phyloP scores from a whole-genome alignment of 2,329 filamentous ascomycete species.

The Colletotrichum lentis region DNA sequence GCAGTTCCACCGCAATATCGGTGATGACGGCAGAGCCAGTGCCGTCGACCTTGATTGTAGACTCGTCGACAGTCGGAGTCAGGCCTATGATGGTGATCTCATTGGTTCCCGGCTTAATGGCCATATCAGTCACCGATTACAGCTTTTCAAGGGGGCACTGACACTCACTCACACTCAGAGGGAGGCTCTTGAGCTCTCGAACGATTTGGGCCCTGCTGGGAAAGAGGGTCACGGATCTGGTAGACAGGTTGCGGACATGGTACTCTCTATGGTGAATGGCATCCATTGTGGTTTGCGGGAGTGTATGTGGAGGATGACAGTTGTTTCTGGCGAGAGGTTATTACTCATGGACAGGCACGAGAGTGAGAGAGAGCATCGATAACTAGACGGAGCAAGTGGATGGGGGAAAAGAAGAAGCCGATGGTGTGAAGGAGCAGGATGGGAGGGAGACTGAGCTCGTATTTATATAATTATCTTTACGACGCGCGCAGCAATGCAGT shows the following conservation, averaged over 20 bases:
- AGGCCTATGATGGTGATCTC: constrained; percentile 66
- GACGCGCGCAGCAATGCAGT: too few relatives aligned
- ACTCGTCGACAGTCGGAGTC: constrained; percentile 62
- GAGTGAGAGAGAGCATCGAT: background rate
- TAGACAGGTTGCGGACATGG: constrained; percentile 63
- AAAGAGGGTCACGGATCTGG: constrained; percentile 70
- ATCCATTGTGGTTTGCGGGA: constrained; percentile 47
- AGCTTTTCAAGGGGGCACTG: constrained; percentile 49
- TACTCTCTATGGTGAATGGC: constrained; percentile 57
- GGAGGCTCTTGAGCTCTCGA: constrained; percentile 65
- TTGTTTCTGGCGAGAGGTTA: background rate
- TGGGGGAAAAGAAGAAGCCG: background rate
- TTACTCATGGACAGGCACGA: too few relatives aligned
- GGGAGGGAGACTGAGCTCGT: background rate
- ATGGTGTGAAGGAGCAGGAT: background rate
- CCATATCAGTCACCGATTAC: constrained; percentile 58
- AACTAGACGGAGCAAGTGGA: background rate
- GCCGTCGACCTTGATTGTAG: constrained; percentile 69
- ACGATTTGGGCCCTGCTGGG: constrained; percentile 67
- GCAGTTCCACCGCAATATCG: constrained; percentile 68
- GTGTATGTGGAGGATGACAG: background rate
- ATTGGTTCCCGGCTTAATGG: constrained; percentile 63
- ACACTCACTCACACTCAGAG: constrained; percentile 51
- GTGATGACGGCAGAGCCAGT: constrained; percentile 64
- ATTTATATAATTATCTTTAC: constrained; percentile 10